Conservation (phyloP, 2,329 filamentous ascomycete species). For the Magnaporthiopsis incrustans region DNA sequence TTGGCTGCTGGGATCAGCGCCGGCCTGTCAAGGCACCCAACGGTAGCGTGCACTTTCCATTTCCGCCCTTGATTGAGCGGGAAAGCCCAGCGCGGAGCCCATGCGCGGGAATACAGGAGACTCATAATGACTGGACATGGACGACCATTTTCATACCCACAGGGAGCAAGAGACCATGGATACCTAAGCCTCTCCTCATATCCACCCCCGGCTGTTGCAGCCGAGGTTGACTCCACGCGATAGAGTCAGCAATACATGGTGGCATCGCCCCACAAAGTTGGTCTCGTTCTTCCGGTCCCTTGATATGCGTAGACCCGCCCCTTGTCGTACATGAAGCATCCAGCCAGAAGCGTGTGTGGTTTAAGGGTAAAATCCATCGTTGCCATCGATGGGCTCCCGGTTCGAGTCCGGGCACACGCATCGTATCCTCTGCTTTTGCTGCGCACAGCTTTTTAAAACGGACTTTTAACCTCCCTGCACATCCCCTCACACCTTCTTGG, state of each 20-base stretch:
- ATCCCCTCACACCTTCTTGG: no score
- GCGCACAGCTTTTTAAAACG: neutral
- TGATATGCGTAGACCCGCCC: neutral
- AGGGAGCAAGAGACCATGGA: neutral
- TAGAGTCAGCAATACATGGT: neutral
- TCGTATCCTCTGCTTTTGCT: neutral
- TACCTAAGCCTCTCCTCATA: neutral
- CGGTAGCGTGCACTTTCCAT: neutral
- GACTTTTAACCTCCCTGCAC: neutral
- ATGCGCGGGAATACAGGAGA: neutral
- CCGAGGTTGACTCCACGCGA: neutral
- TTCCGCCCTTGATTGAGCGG: neutral
- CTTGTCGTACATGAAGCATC: neutral
- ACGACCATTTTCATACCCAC: neutral
- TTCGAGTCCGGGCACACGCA: conserved; percentile 4
- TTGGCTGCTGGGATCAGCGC: neutral
- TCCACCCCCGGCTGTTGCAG: neutral
- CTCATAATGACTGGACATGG: neutral
- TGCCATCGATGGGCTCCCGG: conserved; percentile 5
- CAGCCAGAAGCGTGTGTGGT: conserved; percentile 2
- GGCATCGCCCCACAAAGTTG: neutral
- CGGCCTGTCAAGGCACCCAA: neutral
- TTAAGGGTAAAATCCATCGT: conserved; percentile 7
- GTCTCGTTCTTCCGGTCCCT: neutral
- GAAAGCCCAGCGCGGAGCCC: no score